Base-by-base conservation (phyloP, 805 yeast species). In the Pichia paraexigua region DNA sequence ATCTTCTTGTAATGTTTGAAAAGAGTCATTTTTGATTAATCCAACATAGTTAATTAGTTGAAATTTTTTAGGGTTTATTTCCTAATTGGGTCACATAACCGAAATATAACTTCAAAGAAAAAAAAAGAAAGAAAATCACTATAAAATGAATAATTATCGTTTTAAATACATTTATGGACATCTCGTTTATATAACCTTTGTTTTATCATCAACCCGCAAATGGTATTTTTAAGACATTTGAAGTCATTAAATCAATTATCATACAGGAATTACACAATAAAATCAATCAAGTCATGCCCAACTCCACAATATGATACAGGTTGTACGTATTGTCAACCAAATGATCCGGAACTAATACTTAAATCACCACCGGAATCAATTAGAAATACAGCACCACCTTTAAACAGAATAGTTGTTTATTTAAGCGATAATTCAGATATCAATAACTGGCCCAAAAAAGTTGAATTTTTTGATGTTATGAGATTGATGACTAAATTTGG, bases 391-490 rank as follows among this genome's bases (percentile, higher is more conserved):
- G 73, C 73, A 30, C 76, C 79, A 0, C 56, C 65, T 4, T 75
- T 77, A 7, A 76, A 79, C 75, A 80, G 79, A 53, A 87, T 83
- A 58, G 68, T 79, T 10, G 60, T 85, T 18, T 70, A 81, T 15
- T 65, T 79, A 27, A 75, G 80, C 32, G 79, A 78, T 17, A 60
- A 61, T 20, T 55, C 63, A 0, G 67, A 68, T 27, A 67, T 72
- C 44, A 62, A 60, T 18, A 58, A 61, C 5, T 75, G 80, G 79
- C 77, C 80, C 2, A 66, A 75, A 13, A 73, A 75, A 54, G 72
- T 83, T 41, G 86, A 83, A 51, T 52, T 71, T 44, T 60, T 66
- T 25, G 78, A 79, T 0, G 59, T 80, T 39, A 70, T 76, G 58
- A 32, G 39, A 17, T 25, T 40, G 6, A 32, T 56, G 13, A 40